Conservation (phyloP, 2,329 filamentous ascomycete species). For the Akanthomyces dipterigenus region DNA sequence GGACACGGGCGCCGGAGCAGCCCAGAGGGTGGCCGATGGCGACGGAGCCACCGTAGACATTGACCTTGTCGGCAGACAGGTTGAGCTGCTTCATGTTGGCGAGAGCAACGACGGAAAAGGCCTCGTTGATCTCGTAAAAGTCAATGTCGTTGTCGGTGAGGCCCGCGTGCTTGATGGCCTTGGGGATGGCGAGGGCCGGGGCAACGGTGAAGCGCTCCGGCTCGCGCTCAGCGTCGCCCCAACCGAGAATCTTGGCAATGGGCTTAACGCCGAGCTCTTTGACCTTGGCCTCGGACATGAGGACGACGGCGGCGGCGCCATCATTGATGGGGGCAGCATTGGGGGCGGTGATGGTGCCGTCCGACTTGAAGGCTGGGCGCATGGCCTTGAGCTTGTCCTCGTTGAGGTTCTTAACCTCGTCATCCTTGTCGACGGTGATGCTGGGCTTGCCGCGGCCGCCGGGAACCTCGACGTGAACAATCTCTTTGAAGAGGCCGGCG, state of each 20-base stretch:
- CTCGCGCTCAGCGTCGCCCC: slow-evolving; percentile 88
- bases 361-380: slow-evolving; percentile 74
- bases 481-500: slow-evolving; percentile 79
- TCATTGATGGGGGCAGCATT: slow-evolving; percentile 97
- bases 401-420: slow-evolving; percentile 94
- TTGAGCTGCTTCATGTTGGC: slow-evolving; percentile 91
- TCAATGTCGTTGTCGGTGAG: slow-evolving; percentile 73
- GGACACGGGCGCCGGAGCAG: slow-evolving; percentile 86
- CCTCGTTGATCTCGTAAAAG: slow-evolving; percentile 98
- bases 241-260: slow-evolving; percentile 92
- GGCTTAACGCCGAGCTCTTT: slow-evolving; percentile 89
- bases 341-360: slow-evolving; percentile 88
- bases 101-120: slow-evolving; percentile 92
- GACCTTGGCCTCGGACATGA: slow-evolving; percentile 89
- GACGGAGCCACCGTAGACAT: slow-evolving; percentile 90
- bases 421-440: slow-evolving; percentile 74
- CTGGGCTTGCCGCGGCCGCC: slow-evolving; percentile 86
- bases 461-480: slow-evolving; percentile 79
- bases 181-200: slow-evolving; percentile 89
- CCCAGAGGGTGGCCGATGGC: slow-evolving; percentile 94
- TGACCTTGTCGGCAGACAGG: slow-evolving; percentile 78
- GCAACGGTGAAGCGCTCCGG: slow-evolving; percentile 95
- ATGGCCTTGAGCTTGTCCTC: slow-evolving; percentile 76
- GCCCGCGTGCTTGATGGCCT: slow-evolving; percentile 92
- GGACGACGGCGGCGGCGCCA: slow-evolving; percentile 83